Evolutionary conservation across 345 rosid species (phyloP).

Genomic region (Eutrema heterophyllum): DNA sequence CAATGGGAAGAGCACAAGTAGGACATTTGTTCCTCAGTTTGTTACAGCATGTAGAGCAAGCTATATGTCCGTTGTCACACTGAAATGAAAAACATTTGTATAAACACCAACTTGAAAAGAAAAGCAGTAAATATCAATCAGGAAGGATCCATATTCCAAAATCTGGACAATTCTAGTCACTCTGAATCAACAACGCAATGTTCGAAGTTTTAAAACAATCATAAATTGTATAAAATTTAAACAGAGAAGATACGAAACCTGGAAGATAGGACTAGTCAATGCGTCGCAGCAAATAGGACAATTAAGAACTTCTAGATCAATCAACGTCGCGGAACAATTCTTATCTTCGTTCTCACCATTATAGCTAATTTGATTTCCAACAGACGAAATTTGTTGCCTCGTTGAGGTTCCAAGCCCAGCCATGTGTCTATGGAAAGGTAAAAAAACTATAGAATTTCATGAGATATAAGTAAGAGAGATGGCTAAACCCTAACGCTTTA

Average conservation of each 20-base stretch:
- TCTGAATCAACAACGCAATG: too few species aligned
- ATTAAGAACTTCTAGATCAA: neutral
- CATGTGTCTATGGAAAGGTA: neutral
- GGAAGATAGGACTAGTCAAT: neutral
- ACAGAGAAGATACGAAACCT: neutral
- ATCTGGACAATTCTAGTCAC: too few species aligned
- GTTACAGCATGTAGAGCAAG: conserved; percentile 42
- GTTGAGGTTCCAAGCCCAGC: neutral
- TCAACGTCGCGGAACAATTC: neutral
- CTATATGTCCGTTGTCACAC: conserved; percentile 59
- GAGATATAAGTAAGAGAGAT: too few species aligned
- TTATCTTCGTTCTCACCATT: neutral
- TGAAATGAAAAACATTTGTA: neutral
- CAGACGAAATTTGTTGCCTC: neutral
- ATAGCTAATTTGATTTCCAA: neutral
- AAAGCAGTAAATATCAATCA: too few species aligned
- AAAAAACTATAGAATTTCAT: neutral
- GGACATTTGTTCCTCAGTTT: conserved; percentile 41
- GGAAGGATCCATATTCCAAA: too few species aligned
- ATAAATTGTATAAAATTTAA: too few species aligned
- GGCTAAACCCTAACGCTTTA: too few species aligned
- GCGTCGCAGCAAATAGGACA: neutral
- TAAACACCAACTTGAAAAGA: too few species aligned
- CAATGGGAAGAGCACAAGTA: conserved; percentile 35
- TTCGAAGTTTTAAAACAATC: too few species aligned